Evolutionary conservation across 1,284 basidiomycete species (phyloP), one percentile per base, ranked within the genome.

Genomic region (Chondrostereum purpureum): DNA sequence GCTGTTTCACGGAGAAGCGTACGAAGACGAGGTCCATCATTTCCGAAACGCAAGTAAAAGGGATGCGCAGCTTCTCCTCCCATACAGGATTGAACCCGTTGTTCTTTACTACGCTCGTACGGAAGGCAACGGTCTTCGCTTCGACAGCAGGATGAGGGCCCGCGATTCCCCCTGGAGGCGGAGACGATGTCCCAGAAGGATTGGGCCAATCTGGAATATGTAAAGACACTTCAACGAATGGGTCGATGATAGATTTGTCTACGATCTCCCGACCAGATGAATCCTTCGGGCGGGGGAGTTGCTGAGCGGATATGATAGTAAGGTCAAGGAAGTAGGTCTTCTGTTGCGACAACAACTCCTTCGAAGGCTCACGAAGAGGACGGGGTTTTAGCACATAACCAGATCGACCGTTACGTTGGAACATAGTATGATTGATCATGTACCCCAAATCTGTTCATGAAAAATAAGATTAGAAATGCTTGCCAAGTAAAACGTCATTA

Each of bases 401-500:
- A 10, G 79, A 77, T 13, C 81, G 76, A 3, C 86, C 88, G 54
- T 94, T 93, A 5, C 88, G 75, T 53, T 84, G 80, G 63, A 99
- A 99, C 88, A 99, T 90, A 6, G 93, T 89, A 55, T 89, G 83
- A 58, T 97, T 98, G 60, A 96, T 86, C 70, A 88, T 85, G 57
- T 88, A 88, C 5, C 88, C 91, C 42, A 89, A 58, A 62, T 95
- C 91, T 91, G 58, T 17, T n/a, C n/a, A n/a, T n/a, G n/a, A n/a
- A 44, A 44, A 20, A 50, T 10, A 39, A n/a, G 11, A 20, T 47
- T 10, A 44, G 42, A 11, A 18, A 21, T 19, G 12, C 14, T 31
- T 38, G 18, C 16, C 16, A 35, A 12, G 14, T 18, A 8, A 36
- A 43, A 27, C 22, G 39, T 38, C 14, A 34, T 16, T 14, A 33